Evolutionary conservation across 305 asterid genomes (phyloP).

Genomic region (Fraxinus albicans): DNA sequence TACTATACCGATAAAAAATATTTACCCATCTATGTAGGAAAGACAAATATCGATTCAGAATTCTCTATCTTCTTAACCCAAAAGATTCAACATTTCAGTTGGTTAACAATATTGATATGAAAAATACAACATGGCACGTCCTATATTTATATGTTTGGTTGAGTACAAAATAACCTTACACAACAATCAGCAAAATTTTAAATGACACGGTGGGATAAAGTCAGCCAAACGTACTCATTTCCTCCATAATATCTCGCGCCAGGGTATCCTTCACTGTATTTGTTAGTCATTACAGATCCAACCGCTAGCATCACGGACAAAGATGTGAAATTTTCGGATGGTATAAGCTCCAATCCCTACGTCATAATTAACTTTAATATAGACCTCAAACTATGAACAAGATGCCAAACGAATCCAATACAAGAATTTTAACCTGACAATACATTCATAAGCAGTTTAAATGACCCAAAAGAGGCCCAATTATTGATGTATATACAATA

Average conservation of each 20-base stretch:
- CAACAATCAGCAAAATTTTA: background rate
- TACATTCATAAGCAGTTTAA: background rate
- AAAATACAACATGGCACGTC: background rate
- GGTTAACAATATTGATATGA: background rate
- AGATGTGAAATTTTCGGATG: conserved; percentile 78
- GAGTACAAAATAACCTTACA: background rate
- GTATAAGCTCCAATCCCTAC: conserved; percentile 77
- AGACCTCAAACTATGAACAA: background rate
- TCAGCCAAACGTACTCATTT: conserved; percentile 48
- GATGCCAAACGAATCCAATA: background rate
- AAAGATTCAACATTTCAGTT: background rate
- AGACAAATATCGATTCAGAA: background rate
- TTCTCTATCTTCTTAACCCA: background rate
- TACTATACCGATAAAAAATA: background rate
- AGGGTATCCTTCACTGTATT: conserved; percentile 86
- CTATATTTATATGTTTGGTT: background rate
- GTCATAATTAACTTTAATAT: background rate
- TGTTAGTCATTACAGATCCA: conserved; percentile 82
- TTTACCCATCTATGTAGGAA: background rate
- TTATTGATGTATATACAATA: conserved; percentile 2
- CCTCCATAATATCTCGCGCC: conserved; percentile 89
- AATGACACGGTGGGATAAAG: background rate
- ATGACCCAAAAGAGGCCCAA: background rate
- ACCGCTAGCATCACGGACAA: conserved; percentile 82
- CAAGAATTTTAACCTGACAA: background rate